Base-by-base conservation (phyloP, 1,284 basidiomycete genomes). In the Waitea zeae region DNA sequence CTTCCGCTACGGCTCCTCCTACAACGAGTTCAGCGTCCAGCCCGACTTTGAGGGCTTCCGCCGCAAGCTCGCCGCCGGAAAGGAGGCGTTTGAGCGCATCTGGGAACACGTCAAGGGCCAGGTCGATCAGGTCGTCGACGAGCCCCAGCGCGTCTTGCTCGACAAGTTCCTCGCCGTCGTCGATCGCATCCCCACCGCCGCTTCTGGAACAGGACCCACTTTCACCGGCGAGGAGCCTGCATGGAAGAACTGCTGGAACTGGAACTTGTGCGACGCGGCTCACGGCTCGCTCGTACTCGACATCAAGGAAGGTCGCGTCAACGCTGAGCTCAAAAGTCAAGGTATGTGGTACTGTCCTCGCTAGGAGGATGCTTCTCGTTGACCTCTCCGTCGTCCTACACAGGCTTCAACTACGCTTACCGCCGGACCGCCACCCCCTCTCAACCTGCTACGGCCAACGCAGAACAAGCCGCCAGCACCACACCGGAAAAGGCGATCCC, bases 181-280 rank as follows among this genome's bases (percentile, higher is more conserved):
- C 33, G 83, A 87, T 46, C 69, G 82, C 30, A 59, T 92, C 12
- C 86, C 87, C 4, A 14, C 29, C 29, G 61, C 75, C 3, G 52
- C 69, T 1, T 67, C 73, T 28, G 63, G 68, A 3, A 61, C 66
- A 34, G 60, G 64, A 12, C 71, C 69, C 28, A 54, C 63, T 3
- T 61, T 64, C 17, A 58, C 62, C 5, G 61, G 64, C 5, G 88
- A 90, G 49, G 88, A 90, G 44, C 73, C 80, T 3, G 73, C 83
- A 1, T 96, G 90, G 93, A 97, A 89, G 58, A 97, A 90, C 53
- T 89, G 83, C 48, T 98, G 93, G 93, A 90, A 97, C 55, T 97
- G 90, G 90, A 90, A 93, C 48, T 58, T 95, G 28, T 89, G 92
- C 39, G 93, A 98, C 49, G 93, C 92, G 5, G 80, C 86, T 1